A percentile compares a stretch with the other conserved stretches of the same genome.
Evolutionary conservation across 73 alveolate species (phyloP).

Genomic region (Blepharisma stoltei): DNA sequence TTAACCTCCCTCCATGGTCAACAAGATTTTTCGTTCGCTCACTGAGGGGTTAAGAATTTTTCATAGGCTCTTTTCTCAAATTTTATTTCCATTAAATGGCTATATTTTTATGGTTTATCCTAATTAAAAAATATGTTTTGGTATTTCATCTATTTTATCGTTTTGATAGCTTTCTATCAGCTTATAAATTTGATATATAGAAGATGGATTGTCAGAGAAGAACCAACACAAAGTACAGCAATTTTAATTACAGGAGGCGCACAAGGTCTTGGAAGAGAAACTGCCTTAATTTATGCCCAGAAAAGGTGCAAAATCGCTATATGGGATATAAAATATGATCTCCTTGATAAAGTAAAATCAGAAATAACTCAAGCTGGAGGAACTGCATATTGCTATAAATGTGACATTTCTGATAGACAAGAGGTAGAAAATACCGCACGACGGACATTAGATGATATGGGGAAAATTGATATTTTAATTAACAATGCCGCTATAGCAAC

Average conservation of each 20-base stretch:
- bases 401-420: neutral
- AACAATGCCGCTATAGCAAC: conserved; percentile 15
- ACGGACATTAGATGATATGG: neutral
- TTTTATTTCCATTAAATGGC: no score
- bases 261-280: conserved; percentile 21
- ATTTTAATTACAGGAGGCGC: conserved; percentile 14
- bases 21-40: no score
- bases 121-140: no score
- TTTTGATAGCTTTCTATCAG: no score
- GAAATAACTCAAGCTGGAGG: neutral
- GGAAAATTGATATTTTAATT: conserved; percentile 1
- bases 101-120: no score
- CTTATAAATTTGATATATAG: no score
- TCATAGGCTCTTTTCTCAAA: no score
- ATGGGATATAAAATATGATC: neutral
- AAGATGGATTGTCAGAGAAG: no score
- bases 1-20: no score
- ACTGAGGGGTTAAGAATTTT: no score
- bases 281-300: neutral
- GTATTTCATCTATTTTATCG: no score
- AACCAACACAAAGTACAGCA: neutral
- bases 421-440: neutral
- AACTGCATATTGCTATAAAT: neutral
- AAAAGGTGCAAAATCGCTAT: neutral
- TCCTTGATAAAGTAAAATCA: neutral